Base-by-base conservation (phyloP, 2,329 filamentous ascomycete genomes). In the Colletotrichum godetiae region DNA sequence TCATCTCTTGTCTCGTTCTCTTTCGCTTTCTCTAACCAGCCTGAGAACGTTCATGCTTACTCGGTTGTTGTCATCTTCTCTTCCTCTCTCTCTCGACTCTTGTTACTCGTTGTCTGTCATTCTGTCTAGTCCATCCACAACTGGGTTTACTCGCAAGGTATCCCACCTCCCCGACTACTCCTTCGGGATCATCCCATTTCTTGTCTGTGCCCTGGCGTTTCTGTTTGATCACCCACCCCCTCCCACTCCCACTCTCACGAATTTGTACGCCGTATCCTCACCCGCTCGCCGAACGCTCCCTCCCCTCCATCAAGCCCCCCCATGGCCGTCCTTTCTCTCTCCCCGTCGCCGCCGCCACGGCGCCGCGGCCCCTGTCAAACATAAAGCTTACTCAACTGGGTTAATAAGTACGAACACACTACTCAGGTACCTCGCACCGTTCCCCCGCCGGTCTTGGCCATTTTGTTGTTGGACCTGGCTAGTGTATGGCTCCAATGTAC, bases 291-390 rank as follows among this genome's bases (percentile, higher is more conserved):
- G 66, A 69, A 46, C 70, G 60, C 60, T 57, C 55, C 60, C 70
- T 69, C 67, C 66, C 29, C 33, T 46, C 53, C 33, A 31, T 15
- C 58, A 62, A 72, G 68, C 37, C 63, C 63, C 61, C 65, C 63
- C 61, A 62, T 61, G 24, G 35, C 56, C 68, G 49, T 63, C 65
- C 52, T 68, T 58, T 68, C 37, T 60, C 55, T 60, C 55, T 64
- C 55, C 59, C 70, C 70, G 60, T 60, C 66, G 59, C 66, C 70
- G 66, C 53, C 55, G 55, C 60, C 59, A 62, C 65, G 69, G 58
- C 65, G 65, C 59, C 60, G 66, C 70, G 67, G 70, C 60, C 70
- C 67, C 67, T 73, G 70, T 73, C 70, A 73, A 70, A 70, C 46
- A 31, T 65, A 46, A 37, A 61, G 70, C 70, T 73, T 73, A 73